Percentiles rank a stretch among this genome's conserved stretches.
Evolutionary conservation across 73 alveolate species (phyloP).

Genomic region (Symbiodinium pilosum): DNA sequence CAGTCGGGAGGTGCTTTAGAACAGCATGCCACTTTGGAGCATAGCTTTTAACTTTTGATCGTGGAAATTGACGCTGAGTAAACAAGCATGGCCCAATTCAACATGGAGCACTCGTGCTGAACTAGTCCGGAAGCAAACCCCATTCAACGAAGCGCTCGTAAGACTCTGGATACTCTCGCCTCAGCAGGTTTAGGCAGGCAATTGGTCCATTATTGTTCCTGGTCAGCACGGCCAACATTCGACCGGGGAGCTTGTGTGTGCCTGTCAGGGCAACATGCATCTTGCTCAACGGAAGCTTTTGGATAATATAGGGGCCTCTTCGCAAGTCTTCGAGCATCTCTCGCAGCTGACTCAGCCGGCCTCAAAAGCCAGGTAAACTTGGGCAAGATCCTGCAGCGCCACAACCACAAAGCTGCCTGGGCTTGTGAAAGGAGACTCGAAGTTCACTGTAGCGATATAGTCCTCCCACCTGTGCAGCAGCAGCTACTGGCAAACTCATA

Average conservation of each 20-base stretch:
- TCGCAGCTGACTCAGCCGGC: constrained; percentile 38
- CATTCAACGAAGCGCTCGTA: too few species aligned
- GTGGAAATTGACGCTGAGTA: too few species aligned
- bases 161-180: constrained; percentile 6
- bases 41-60: too few species aligned
- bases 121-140: too few species aligned
- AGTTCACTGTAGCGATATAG: constrained; percentile 74
- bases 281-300: too few species aligned
- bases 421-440: constrained; percentile 65
- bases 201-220: constrained; percentile 62
- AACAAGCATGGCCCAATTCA: too few species aligned
- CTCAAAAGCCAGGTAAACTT: neutral
- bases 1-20: too few species aligned
- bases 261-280: neutral
- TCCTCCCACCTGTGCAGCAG: constrained; percentile 78
- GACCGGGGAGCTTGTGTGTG: constrained; percentile 47
- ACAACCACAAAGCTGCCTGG: constrained; percentile 12
- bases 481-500: too few species aligned
- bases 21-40: too few species aligned
- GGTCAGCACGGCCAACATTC: constrained; percentile 65
- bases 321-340: constrained; percentile 71
- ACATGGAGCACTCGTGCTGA: too few species aligned
- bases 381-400: neutral
- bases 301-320: neutral
- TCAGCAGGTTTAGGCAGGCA: constrained; percentile 72